These are phyloP conservation scores for Aspergillus aculeatus DNA, from an alignment of 2,329 filamentous ascomycete species.

Conservation along the genomic window DNA sequence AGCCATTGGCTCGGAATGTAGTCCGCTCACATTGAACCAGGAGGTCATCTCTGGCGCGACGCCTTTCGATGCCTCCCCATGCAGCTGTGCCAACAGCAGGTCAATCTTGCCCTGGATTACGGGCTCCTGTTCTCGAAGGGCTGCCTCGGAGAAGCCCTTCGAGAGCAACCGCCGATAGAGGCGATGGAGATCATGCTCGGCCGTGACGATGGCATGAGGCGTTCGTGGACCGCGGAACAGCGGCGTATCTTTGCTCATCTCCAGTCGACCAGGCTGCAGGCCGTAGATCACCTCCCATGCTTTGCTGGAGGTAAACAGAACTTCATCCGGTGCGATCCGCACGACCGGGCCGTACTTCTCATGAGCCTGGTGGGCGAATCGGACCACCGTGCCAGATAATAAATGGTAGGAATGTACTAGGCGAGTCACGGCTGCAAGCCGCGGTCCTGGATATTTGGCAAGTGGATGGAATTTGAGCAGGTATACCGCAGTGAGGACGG, in stretches of 20 bases:
- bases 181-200: conserved; percentile 6
- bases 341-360: not conserved
- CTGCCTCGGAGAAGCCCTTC: conserved; percentile 31
- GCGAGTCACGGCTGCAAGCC: not conserved
- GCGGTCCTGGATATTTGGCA: not conserved
- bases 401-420: not conserved
- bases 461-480: not conserved
- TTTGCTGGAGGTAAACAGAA: not conserved
- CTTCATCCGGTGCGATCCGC: not conserved
- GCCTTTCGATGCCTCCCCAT: not conserved
- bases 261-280: not conserved
- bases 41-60: conserved; percentile 1
- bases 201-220: conserved; percentile 9
- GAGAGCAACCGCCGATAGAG: conserved; percentile 18
- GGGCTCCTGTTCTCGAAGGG: conserved; percentile 30
- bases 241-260: conserved; percentile 8
- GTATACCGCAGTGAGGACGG: not conserved
- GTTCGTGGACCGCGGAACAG: conserved; percentile 2
- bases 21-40: conserved; percentile 32
- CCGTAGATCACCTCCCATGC: not conserved
- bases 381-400: not conserved
- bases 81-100: conserved; percentile 24
- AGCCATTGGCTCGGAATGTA: not conserved
- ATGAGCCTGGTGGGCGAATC: not conserved
- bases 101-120: conserved; percentile 29